A percentile compares a stretch with the other conserved stretches of the same genome.
Conservation (phyloP, 1,284 basidiomycete genomes). For the Pseudozyma flocculosa region DNA sequence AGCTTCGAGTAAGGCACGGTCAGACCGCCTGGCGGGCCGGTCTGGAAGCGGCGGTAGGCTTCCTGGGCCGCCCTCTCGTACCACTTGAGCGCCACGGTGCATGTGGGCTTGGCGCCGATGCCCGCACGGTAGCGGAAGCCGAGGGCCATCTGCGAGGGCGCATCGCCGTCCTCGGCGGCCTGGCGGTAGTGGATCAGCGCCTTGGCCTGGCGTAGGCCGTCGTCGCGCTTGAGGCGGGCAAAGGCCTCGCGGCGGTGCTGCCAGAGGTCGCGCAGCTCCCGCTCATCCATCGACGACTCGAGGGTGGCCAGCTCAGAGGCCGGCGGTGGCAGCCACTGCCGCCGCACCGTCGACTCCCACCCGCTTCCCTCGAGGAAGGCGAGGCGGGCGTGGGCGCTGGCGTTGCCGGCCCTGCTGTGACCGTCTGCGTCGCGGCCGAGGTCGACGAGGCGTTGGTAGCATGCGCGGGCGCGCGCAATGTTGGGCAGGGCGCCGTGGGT, state of each 20-base stretch:
- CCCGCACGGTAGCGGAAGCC: conserved; percentile 95
- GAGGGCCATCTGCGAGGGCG: conserved; percentile 85
- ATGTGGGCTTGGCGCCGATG: conserved; percentile 72
- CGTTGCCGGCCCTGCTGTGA: conserved; percentile 37
- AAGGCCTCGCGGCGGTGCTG: conserved; percentile 26
- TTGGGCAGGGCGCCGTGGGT: conserved; percentile 48
- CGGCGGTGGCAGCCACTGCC: conserved; percentile 25
- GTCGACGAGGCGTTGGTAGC: conserved; percentile 40
- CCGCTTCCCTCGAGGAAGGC: conserved; percentile 49
- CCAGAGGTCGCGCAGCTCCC: conserved; percentile 21
- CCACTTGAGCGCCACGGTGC: conserved; percentile 59
- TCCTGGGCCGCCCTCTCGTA: conserved; percentile 45
- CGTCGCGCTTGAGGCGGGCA: conserved; percentile 30
- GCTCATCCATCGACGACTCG: conserved; percentile 12
- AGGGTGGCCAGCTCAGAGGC: conserved; percentile 8
- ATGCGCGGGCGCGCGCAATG: conserved; percentile 36
- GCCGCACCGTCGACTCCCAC: conserved; percentile 35
- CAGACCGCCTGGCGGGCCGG: conserved; percentile 86
- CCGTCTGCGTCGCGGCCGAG: conserved; percentile 20
- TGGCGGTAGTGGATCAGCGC: conserved; percentile 92
- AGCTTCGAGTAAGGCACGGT: conserved; percentile 80
- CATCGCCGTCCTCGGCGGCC: conserved; percentile 80
- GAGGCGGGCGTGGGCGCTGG: conserved; percentile 51
- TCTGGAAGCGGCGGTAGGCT: conserved; percentile 70
- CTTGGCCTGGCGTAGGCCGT: conserved; percentile 54